Base-by-base conservation (phyloP, 192 early-diverging fungal species). In the Chytriomyces sp. region DNA sequence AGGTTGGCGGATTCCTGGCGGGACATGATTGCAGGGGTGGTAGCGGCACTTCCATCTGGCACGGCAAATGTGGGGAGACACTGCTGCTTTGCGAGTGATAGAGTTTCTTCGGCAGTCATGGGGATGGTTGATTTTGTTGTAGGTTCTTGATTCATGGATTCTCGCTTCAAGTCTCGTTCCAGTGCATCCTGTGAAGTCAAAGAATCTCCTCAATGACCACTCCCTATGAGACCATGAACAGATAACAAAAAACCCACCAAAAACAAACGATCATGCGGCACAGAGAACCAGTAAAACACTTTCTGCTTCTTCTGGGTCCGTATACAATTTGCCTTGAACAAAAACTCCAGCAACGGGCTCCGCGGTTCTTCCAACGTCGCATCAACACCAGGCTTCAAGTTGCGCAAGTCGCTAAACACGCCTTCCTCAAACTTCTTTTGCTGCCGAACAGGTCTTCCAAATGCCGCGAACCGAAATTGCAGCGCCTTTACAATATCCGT, bases 221-320 rank as follows among this genome's bases (percentile, higher is more conserved):
- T 0, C 11, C 44, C 8, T 45, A 8, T 45, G 45, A 35, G n/a
- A 3, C 50, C 10, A 9, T 8, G 11, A 61, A n/a, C 70, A 1
- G 18, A 1, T 57, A 26, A 20, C 49, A 5, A 24, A 11, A 60
- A 10, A 79, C 79, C 23, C 49, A 86, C 82, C 87, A 86, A 77
- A 81, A 99, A 99, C 50, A 99, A 90, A 49, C 92, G 80, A 79
- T 99, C 96, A 80, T 97, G 96, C 11, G 92, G 92, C 20, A 99
- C 97, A 20, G 94, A 93, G 80, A 91, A 93, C 96, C 97, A 99
- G 80, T 92, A 97, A 82, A 98, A 99, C n/a, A 99, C 97, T 69
- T 98, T 98, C 86, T 99, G 97, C 86, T 98, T 98, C 88, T 98
- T 99, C 81, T 98, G 97, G 5, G 96, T 97, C 47, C 97, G 92